Evolutionary conservation across 202 grass and related monocot species (phyloP).

Genomic region (Setaria italica): DNA sequence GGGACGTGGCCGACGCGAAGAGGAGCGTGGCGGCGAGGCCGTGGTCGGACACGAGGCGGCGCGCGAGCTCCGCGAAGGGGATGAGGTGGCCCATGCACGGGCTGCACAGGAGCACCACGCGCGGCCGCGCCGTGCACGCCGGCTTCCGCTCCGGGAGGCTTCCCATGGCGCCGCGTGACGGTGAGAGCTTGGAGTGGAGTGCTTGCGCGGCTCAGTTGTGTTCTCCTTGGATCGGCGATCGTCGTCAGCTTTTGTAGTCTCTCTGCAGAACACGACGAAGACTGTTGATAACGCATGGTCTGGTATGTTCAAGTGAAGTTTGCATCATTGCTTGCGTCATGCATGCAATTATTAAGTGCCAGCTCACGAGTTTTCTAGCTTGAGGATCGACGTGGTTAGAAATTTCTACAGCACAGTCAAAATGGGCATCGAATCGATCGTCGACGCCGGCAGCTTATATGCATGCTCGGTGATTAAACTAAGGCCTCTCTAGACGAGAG

Average conservation of each 20-base stretch:
- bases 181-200: not conserved
- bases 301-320: not conserved
- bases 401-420: not conserved
- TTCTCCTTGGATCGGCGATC: not conserved
- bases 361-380: no score
- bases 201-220: not conserved
- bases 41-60: conserved; percentile 39
- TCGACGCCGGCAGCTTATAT: no score
- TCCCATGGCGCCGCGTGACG: conserved; percentile 36
- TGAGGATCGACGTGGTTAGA: not conserved
- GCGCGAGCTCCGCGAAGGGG: conserved; percentile 61
- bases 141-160: not conserved
- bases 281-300: not conserved
- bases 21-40: conserved; percentile 28
- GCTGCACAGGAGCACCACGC: conserved; percentile 58
- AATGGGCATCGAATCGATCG: not conserved
- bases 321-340: not conserved
- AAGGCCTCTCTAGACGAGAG: no score
- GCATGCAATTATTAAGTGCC: not conserved
- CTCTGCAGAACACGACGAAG: not conserved
- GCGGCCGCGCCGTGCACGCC: conserved; percentile 16
- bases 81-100: conserved; percentile 87
- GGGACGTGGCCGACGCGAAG: conserved; percentile 14
- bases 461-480: no score
- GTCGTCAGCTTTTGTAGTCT: not conserved